These are phyloP conservation scores for Aegilops umbellulata DNA, from an alignment of 176 grass and related monocot species.

Conservation along the genomic window DNA sequence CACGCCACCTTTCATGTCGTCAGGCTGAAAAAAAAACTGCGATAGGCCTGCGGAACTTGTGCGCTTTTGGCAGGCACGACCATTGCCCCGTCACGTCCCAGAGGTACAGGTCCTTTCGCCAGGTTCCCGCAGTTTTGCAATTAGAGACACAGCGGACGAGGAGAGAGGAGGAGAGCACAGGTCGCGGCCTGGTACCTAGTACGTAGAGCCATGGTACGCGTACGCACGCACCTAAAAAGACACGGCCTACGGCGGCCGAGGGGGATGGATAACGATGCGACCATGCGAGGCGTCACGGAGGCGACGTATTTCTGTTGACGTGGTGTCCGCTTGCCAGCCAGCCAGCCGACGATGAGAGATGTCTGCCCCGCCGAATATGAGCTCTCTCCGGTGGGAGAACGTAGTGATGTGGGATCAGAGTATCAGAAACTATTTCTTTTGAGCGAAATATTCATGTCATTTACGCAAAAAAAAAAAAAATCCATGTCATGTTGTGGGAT, in stretches of 20 bases:
- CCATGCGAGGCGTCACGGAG: neutral
- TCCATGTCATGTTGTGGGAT: too few species aligned
- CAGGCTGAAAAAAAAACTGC: neutral
- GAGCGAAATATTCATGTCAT: too few species aligned
- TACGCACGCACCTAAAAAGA: neutral
- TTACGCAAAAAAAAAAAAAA: too few species aligned
- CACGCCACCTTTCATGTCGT: conserved; percentile 9
- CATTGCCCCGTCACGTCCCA: neutral
- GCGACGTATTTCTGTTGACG: neutral
- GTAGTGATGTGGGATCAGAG: too few species aligned
- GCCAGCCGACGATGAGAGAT: neutral
- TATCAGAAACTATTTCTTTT: too few species aligned
- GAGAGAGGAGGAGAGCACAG: neutral
- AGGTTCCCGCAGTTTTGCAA: neutral
- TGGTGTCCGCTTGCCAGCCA: neutral
- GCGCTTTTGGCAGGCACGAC: neutral
- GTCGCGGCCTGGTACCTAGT: neutral
- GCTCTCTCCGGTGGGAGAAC: neutral
- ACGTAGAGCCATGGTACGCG: neutral
- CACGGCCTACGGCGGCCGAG: neutral
- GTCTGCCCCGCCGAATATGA: neutral
- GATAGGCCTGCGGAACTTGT: neutral
- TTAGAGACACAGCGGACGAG: neutral
- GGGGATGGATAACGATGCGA: neutral
- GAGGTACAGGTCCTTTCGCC: neutral